Evolutionary conservation across 345 rosid species (phyloP), one percentile per base, ranked within the genome.

Genomic region (Corchorus olitorius): DNA sequence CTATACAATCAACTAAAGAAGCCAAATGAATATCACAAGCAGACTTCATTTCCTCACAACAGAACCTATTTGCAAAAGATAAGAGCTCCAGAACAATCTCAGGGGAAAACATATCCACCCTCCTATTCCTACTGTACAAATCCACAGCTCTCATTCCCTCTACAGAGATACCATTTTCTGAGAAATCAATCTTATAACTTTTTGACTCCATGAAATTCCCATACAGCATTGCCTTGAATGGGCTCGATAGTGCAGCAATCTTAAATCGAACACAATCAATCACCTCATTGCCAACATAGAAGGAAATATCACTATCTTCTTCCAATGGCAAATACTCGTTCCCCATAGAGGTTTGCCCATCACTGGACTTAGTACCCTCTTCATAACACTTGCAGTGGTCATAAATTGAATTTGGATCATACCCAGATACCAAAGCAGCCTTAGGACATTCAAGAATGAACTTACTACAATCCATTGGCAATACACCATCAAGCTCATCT

Each of bases 21-120:
- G 96, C 97, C 81, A 96, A 85, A 70, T 89, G 82, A 76, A 82
- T 82, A 83, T 93, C 99, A 79, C 97, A 93, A 13, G 81, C 85
- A 66, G 86, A 88, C 83, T 90, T 96, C 85, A 96, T 84, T 81
- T 89, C 94, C 72, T 92, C 97, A 61, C 99, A 95, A 76, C 97
- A 95, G 84, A 90, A 95, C 79, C 84, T 90, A 76, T 88, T 93
- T 37, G 98, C 93, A 65, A 92, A 93, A 27, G 82, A 80, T 68
- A 96, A 90, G 16, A 93, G 82, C 87, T 93, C 97, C 84, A 96
- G 82, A 54, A 90, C 88, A 65, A 90, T 84, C 81, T 81, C 80
- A 15, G 90, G 92, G 52, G 83, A 75, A 81, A 89, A 89, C 54
- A 75, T 52, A 75, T 88, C 90, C 78, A 92, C 80, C 78, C 88